phyloP scores from a whole-genome alignment of 805 yeast species.

The Candida stauntonica region DNA sequence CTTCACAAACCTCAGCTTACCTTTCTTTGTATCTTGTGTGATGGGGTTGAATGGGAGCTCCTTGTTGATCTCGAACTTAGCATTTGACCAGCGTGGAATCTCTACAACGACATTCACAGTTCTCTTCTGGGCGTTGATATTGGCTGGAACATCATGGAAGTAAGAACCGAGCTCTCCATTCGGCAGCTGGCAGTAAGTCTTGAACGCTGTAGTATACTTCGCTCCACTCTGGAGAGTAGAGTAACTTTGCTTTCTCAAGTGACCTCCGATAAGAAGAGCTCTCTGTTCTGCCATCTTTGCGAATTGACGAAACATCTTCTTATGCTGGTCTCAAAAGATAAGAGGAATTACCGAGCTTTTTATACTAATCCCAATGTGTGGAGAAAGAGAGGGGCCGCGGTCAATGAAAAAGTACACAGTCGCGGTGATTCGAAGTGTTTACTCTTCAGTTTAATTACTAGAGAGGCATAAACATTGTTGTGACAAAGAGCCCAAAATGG shows the following conservation, averaged over 20 bases:
- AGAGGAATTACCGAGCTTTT: too few relatives aligned
- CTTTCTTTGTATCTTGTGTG: conserved; percentile 95
- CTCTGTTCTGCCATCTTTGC: conserved; percentile 8
- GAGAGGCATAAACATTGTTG: too few relatives aligned
- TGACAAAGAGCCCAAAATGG: too few relatives aligned
- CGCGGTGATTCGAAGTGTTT: too few relatives aligned
- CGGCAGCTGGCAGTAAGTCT: conserved; percentile 39
- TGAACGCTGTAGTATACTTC: conserved; percentile 36
- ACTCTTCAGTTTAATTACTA: too few relatives aligned
- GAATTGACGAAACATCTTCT: background rate
- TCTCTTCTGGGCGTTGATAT: conserved; percentile 89
- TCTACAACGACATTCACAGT: conserved; percentile 90
- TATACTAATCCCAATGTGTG: too few relatives aligned
- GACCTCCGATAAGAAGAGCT: background rate
- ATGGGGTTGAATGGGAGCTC: conserved; percentile 86
- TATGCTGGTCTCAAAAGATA: conserved; percentile 1
- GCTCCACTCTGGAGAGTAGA: conserved; percentile 29
- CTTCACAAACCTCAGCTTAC: conserved; percentile 91
- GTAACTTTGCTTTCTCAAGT: conserved; percentile 25
- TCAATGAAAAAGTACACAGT: too few relatives aligned
- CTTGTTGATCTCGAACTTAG: conserved; percentile 92
- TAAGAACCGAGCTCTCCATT: conserved; percentile 51
- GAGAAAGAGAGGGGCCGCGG: too few relatives aligned
- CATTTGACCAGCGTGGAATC: conserved; percentile 98
- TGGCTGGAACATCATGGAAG: conserved; percentile 89